Percentiles rank a stretch among this genome's conserved stretches.
phyloP scores from a whole-genome alignment of 202 grass and related monocot species.

The Panicum virgatum region DNA sequence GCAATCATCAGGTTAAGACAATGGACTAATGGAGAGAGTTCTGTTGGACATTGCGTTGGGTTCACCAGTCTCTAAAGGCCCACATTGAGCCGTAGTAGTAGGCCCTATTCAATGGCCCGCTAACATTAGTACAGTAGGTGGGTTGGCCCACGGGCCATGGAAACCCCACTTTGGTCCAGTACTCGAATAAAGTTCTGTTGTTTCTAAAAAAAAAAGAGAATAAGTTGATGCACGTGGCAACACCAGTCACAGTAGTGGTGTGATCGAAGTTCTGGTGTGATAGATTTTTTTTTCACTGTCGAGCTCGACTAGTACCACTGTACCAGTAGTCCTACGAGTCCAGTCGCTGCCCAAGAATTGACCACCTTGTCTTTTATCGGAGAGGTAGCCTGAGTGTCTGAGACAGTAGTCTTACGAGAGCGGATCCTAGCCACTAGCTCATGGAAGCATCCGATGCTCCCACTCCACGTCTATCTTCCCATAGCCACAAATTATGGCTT shows the following conservation, averaged over 20 bases:
- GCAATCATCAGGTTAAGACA: neutral
- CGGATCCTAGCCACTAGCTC: constrained; percentile 32
- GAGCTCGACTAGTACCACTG: neutral
- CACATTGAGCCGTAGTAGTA: neutral
- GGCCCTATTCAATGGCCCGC: neutral
- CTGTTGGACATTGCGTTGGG: neutral
- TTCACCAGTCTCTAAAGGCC: neutral
- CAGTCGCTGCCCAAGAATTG: neutral
- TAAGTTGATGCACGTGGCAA: too few relatives aligned
- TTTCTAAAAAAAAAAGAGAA: too few relatives aligned
- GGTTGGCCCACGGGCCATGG: too few relatives aligned
- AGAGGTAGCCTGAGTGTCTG: neutral
- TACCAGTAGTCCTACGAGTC: neutral
- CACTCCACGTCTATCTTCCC: constrained; percentile 6
- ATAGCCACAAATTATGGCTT: constrained; percentile 39
- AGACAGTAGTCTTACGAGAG: neutral
- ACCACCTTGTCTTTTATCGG: neutral
- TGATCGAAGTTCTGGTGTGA: too few relatives aligned
- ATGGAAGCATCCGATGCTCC: constrained; percentile 20
- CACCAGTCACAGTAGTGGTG: too few relatives aligned
- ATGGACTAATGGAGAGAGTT: too few relatives aligned
- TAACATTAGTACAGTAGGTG: neutral
- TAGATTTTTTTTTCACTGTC: neutral
- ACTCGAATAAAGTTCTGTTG: too few relatives aligned
- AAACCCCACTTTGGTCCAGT: too few relatives aligned